Percentiles rank a stretch among this genome's conserved stretches.
These are phyloP conservation scores for Sporisorium reilianum DNA, from an alignment of 1,284 basidiomycete species.

Conservation along the genomic window DNA sequence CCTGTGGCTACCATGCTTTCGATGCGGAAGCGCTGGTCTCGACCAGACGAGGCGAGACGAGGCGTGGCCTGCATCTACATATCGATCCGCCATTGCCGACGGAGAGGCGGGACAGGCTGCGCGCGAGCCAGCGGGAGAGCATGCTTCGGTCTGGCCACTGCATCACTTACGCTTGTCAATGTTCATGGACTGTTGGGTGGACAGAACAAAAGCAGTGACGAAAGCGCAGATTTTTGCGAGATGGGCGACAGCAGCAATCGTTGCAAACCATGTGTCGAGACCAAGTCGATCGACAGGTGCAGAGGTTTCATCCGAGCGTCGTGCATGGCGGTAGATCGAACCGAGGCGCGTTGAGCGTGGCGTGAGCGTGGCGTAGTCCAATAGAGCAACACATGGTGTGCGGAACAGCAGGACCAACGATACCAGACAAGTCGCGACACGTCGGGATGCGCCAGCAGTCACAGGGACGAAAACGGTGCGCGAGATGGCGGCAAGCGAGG, in stretches of 20 bases:
- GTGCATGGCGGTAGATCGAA: background rate
- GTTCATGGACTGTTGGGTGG: conserved; percentile 54
- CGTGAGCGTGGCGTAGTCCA: background rate
- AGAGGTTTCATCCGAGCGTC: background rate
- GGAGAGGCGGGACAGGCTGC: background rate
- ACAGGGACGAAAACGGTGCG: background rate
- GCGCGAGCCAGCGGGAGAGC: background rate
- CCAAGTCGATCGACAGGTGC: conserved; percentile 2
- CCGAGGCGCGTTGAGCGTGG: background rate
- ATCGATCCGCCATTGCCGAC: background rate
- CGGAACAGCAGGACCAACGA: background rate
- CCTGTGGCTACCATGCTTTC: background rate
- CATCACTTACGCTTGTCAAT: conserved; percentile 61
- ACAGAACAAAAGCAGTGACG: conserved; percentile 21
- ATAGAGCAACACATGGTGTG: background rate
- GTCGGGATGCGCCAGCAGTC: background rate
- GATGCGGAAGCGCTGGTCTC: background rate
- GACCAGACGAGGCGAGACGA: background rate
- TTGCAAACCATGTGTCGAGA: background rate
- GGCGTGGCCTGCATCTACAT: background rate
- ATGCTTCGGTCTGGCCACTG: background rate
- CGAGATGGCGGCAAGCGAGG: background rate
- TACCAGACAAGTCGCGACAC: background rate
- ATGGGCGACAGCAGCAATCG: background rate
- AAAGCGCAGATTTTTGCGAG: background rate